A percentile compares a stretch with the other conserved stretches of the same genome.
Conservation (phyloP, 2,329 filamentous ascomycete genomes). For the Raffaelea deltoideospora region DNA sequence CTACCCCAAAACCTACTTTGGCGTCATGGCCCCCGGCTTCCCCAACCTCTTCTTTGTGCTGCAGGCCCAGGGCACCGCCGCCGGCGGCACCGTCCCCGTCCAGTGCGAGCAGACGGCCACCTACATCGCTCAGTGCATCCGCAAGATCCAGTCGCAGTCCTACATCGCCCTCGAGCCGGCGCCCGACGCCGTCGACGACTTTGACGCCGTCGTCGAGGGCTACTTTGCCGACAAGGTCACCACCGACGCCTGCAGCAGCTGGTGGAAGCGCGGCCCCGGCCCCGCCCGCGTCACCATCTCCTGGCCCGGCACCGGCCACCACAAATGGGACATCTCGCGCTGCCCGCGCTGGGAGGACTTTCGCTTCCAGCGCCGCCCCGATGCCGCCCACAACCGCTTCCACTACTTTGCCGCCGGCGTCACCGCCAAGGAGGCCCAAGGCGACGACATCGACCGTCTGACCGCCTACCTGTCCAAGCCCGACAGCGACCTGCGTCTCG, state of each 20-base stretch:
- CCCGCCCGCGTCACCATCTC: slow-evolving; percentile 2
- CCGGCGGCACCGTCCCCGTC: slow-evolving; percentile 8
- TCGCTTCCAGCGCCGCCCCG: neutral
- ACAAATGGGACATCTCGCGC: neutral
- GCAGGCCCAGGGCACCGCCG: slow-evolving; percentile 6
- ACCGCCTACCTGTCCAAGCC: neutral
- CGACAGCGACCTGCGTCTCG: neutral
- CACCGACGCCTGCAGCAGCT: slow-evolving; percentile 7
- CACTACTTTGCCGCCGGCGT: neutral
- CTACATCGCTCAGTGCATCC: slow-evolving; percentile 8
- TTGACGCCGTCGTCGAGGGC: slow-evolving; percentile 5
- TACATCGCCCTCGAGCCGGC: slow-evolving; percentile 7
- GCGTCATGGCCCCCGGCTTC: slow-evolving; percentile 12
- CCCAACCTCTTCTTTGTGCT: slow-evolving; percentile 15
- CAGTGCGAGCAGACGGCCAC: slow-evolving; percentile 7
- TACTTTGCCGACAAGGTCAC: slow-evolving; percentile 6
- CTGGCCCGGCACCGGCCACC: slow-evolving; percentile 9
- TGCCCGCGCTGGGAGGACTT: slow-evolving; percentile 8
- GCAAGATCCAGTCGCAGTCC: slow-evolving; percentile 8
- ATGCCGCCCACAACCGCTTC: neutral
- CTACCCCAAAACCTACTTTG: slow-evolving; percentile 12
- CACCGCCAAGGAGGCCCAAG: neutral
- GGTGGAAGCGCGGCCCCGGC: slow-evolving; percentile 8
- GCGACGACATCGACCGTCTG: neutral
- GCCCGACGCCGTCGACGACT: slow-evolving; percentile 8